Evolutionary conservation across 768 basidiomycete genomes (phyloP), one percentile per base, ranked within the genome.

Genomic region (Boletus vinaceobasis): DNA sequence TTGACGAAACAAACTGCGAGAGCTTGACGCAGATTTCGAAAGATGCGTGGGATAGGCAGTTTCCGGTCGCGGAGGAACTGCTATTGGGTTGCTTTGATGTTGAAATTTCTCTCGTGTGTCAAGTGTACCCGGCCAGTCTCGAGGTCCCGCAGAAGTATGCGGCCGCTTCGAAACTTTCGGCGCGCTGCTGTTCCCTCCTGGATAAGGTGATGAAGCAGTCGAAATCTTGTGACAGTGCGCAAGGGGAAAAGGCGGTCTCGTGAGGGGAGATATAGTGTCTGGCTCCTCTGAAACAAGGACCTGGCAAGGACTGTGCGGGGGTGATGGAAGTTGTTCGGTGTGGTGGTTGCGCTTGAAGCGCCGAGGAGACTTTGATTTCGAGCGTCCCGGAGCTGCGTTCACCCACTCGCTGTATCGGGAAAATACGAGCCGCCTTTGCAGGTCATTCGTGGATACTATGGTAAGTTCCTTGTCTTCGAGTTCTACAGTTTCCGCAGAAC

Each of bases 131-230:
- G 76, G 66, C 65, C 75, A 77, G 64, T 88, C 87, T 55, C 84
- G 74, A 27, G 82, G 84, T 13, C 87, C 87, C n/a, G 85, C 86
- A 55, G 84, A 86, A 23, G 87, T 89, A 64, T 90, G 87, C 33
- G 87, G 87, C 43, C 87, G 73, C 54, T 83, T 76, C 37, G 72
- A 66, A 42, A 68, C 53, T 59, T 67, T 75, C 59, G 52, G 53
- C 56, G 62, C 72, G 55, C 52, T 66, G 19, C 60, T 58, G 59
- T 56, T 63, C 60, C 59, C 64, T 44, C 37, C 57, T 43, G 65
- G 59, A 57, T 71, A 68, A 50, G 73, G 70, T 17, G 65, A 64
- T 11, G 71, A 69, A 40, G 62, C 61, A 21, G 58, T 71, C 15
- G 69, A 72, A 23, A 70, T 47, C 14, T 68, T 70, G 50, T 70